Base-by-base conservation (phyloP, 176 grass and related monocot genomes). In the Musa troglodytarum region DNA sequence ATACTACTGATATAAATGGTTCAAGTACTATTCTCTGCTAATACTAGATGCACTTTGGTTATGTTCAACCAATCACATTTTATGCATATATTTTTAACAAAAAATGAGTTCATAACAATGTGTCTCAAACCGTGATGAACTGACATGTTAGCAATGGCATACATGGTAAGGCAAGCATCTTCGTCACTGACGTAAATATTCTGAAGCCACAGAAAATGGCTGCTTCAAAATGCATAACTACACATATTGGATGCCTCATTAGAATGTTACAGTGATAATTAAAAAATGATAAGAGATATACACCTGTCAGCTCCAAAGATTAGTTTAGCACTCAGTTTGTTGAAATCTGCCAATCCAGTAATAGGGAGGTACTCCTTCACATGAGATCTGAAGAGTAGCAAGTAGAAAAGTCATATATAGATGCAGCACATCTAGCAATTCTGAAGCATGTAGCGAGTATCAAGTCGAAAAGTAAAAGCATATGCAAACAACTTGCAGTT, bases 261-360 rank as follows among this genome's bases (percentile, higher is more conserved):
- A 5, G 10, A 57, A 57, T 13, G 34, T 43, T 43, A 43, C 34
- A 6, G 34, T 43, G 34, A 43, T 43, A 43, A 43, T 6, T 6
- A 6, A 17, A 53, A 57, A 76, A 59, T 0, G 71, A 74, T 59
- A 43, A 52, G 52, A 8, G 2, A 74, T 79, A 86, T 81, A 16
- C 57, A 99, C 96, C 96, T 99, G 76, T 92, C 86, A 59, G 91
- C 78, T 78, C 96, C 96, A 69, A 99, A 94, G 28, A 99, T 99
- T 78, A 99, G 90, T 78, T 89, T 94, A 74, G 96, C 96, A 73
- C 96, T 99, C 51, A 99, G 79, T 71, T 94, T 99, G 25, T 99
- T 99, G 83, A 94, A 99, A 21, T 99, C 91, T 1, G 88, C 90
- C 85, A 99, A 86, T 49, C 96, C 96, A 55, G 88, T 89, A 78